A percentile compares a stretch with the other conserved stretches of the same genome.
Evolutionary conservation across 2,329 filamentous ascomycete genomes (phyloP).

Genomic region (Zasmidium angulare): DNA sequence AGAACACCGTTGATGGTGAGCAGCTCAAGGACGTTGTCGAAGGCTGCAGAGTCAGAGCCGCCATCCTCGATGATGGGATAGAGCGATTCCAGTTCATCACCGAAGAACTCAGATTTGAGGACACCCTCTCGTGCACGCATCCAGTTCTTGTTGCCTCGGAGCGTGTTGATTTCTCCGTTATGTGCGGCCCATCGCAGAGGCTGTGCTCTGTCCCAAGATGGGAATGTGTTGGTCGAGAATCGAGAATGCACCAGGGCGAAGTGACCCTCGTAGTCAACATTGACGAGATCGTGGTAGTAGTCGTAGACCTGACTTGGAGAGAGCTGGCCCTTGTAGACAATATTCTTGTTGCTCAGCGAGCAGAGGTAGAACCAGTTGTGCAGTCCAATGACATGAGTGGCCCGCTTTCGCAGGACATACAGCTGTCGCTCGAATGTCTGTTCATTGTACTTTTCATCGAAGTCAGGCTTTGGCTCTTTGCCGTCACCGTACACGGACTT

Average conservation of each 20-base stretch:
- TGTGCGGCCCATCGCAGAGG: constrained; percentile 95
- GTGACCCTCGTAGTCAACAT: constrained; percentile 95
- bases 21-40: constrained; percentile 93
- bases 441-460: constrained; percentile 79
- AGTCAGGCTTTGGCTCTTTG: constrained; percentile 73
- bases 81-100: constrained; percentile 83
- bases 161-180: constrained; percentile 97
- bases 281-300: constrained; percentile 96
- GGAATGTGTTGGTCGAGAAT: constrained; percentile 98
- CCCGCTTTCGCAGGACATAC: constrained; percentile 90
- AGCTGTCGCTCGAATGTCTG: constrained; percentile 87
- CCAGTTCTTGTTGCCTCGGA: constrained; percentile 99
- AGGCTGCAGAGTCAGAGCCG: constrained; percentile 93
- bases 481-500: constrained; percentile 80
- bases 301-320: constrained; percentile 94
- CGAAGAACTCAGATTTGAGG: constrained; percentile 89
- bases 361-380: constrained; percentile 99
- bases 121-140: constrained; percentile 96
- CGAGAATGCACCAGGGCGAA: constrained; percentile 96
- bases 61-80: constrained; percentile 97
- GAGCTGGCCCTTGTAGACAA: constrained; percentile 97
- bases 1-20: constrained; percentile 94
- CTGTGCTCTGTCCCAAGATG: constrained; percentile 96
- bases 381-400: constrained; percentile 89
- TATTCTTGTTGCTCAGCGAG: constrained; percentile 95